Percentiles rank a stretch among this genome's conserved stretches.
These are phyloP conservation scores for Taphrina pruni DNA, from an alignment of 1,139 yeast species.

Conservation along the genomic window DNA sequence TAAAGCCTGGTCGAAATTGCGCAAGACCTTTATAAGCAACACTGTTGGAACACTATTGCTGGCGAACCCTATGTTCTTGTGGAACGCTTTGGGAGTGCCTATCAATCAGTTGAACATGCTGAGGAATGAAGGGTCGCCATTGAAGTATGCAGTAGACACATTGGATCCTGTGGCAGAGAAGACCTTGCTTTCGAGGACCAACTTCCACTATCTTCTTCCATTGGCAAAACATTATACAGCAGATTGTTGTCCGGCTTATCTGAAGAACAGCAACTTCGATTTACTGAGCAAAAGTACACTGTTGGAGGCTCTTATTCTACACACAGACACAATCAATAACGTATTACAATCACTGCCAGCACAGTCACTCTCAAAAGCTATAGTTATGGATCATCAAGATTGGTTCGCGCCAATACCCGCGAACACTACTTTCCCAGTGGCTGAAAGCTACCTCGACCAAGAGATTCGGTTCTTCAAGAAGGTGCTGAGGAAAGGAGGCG, in stretches of 20 bases:
- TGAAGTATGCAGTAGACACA: constrained; percentile 75
- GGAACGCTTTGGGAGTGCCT: constrained; percentile 90
- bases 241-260: constrained; percentile 76
- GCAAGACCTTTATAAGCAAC: constrained; percentile 74
- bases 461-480: constrained; percentile 58
- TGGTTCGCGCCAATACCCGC: constrained; percentile 60
- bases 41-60: constrained; percentile 68
- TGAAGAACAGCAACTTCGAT: constrained; percentile 65
- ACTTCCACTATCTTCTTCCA: constrained; percentile 77
- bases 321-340: constrained; percentile 78
- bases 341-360: constrained; percentile 70
- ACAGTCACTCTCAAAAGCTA: constrained; percentile 72
- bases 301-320: constrained; percentile 71
- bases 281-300: constrained; percentile 49
- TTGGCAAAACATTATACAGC: constrained; percentile 67
- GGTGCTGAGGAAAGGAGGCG: constrained; percentile 70
- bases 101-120: constrained; percentile 81
- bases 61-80: constrained; percentile 79
- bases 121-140: constrained; percentile 61
- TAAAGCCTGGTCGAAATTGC: constrained; percentile 66
- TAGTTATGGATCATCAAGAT: constrained; percentile 92
- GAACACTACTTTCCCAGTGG: constrained; percentile 52
- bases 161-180: constrained; percentile 73
- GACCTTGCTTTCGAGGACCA: constrained; percentile 70
- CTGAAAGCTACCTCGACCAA: constrained; percentile 63